Evolutionary conservation across 768 basidiomycete genomes (phyloP).

Genomic region (Russula brevipes): DNA sequence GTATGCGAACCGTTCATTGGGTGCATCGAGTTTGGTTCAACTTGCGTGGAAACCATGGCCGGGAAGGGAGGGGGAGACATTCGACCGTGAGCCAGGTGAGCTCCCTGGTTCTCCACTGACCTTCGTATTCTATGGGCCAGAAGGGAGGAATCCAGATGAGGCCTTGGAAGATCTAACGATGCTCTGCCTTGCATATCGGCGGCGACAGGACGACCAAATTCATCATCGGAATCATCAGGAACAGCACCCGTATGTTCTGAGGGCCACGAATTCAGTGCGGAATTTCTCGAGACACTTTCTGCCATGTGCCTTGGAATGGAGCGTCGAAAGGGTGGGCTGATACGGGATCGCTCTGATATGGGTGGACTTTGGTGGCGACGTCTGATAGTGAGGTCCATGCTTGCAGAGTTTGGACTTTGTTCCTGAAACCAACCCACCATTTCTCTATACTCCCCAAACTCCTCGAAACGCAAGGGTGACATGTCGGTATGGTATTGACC

Average conservation of each 20-base stretch:
- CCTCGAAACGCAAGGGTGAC: slow-evolving; percentile 12
- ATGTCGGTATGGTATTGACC: slow-evolving; percentile 12
- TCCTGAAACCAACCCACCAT: slow-evolving; percentile 15
- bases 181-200: slow-evolving; percentile 4
- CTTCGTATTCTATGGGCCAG: slow-evolving; percentile 17
- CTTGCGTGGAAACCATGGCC: background rate
- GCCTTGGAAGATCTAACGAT: slow-evolving; percentile 13
- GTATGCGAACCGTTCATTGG: background rate
- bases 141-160: slow-evolving; percentile 13
- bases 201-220: slow-evolving; percentile 9
- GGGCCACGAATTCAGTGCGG: slow-evolving; percentile 3
- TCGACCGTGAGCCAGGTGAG: background rate
- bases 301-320: background rate
- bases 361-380: slow-evolving; percentile 13
- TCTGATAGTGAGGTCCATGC: slow-evolving; percentile 3
- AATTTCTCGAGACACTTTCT: slow-evolving; percentile 10
- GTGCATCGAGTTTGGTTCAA: slow-evolving; percentile 4
- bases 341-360: slow-evolving; percentile 4
- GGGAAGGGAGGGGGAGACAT: slow-evolving; percentile 12
- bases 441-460: slow-evolving; percentile 16
- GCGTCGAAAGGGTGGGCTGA: slow-evolving; percentile 9
- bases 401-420: slow-evolving; percentile 7
- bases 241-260: background rate
- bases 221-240: slow-evolving; percentile 15
- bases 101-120: slow-evolving; percentile 5